Evolutionary conservation across 2,329 filamentous ascomycete genomes (phyloP).

Genomic region (Eutypella sp.): DNA sequence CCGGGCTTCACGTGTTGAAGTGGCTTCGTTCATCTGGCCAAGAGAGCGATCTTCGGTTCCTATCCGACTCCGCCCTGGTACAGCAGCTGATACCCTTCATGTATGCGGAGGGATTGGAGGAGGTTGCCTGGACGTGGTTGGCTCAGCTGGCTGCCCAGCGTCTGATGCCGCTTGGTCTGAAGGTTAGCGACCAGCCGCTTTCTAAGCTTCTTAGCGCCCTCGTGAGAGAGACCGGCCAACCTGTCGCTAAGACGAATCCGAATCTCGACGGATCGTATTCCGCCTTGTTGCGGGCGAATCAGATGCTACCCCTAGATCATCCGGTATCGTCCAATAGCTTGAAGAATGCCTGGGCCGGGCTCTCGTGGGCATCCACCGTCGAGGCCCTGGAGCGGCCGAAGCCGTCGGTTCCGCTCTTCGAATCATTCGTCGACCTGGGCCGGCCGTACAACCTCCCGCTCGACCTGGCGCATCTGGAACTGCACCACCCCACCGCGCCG

Average conservation of each 20-base stretch:
- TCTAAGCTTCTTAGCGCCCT: slow-evolving; percentile 35
- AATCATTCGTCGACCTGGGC: slow-evolving; percentile 46
- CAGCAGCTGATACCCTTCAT: slow-evolving; percentile 43
- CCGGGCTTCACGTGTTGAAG: slow-evolving; percentile 42
- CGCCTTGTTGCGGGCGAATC: slow-evolving; percentile 41
- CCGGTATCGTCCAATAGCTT: slow-evolving; percentile 33
- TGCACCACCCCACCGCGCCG: slow-evolving; percentile 50
- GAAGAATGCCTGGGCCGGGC: slow-evolving; percentile 37
- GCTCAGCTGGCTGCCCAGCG: slow-evolving; percentile 28
- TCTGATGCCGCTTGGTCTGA: slow-evolving; percentile 12
- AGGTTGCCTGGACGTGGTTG: slow-evolving; percentile 50
- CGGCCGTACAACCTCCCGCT: slow-evolving; percentile 35
- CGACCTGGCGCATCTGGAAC: slow-evolving; percentile 48
- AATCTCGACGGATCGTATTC: slow-evolving; percentile 47
- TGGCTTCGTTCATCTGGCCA: slow-evolving; percentile 50
- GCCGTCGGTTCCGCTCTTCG: slow-evolving; percentile 45
- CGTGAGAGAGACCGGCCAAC: slow-evolving; percentile 25
- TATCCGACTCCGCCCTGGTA: slow-evolving; percentile 35
- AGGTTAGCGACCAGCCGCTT: slow-evolving; percentile 24
- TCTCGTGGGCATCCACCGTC: slow-evolving; percentile 51
- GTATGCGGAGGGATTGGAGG: slow-evolving; percentile 47
- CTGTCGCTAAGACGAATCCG: slow-evolving; percentile 26
- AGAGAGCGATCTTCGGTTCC: slow-evolving; percentile 42
- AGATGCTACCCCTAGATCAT: slow-evolving; percentile 32
- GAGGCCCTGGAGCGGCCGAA: slow-evolving; percentile 39